phyloP scores from a whole-genome alignment of 345 rosid species.

The Eucalyptus camaldulensis region DNA sequence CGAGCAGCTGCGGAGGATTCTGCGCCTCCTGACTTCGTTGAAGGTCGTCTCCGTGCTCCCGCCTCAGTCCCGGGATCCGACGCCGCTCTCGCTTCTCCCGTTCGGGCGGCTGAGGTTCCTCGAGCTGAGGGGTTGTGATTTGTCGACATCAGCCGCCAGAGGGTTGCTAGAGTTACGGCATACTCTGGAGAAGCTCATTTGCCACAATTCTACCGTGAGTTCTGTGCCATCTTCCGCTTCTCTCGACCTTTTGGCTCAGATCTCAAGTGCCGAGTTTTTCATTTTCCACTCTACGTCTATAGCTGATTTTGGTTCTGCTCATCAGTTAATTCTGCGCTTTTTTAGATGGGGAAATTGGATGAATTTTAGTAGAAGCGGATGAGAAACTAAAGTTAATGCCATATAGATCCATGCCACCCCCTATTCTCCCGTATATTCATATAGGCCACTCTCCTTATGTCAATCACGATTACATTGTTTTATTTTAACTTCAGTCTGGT shows the following conservation, averaged over 20 bases:
- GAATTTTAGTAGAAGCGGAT: background rate
- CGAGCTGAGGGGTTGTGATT: slow-evolving; percentile 90
- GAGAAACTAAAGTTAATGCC: background rate
- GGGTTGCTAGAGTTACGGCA: slow-evolving; percentile 84
- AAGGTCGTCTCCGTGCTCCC: slow-evolving; percentile 81
- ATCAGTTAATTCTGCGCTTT: background rate
- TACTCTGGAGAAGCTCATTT: slow-evolving; percentile 82
- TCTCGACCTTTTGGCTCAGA: background rate
- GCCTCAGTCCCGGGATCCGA: slow-evolving; percentile 73
- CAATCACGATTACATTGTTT: background rate
- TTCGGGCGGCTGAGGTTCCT: slow-evolving; percentile 63
- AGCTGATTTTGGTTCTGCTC: background rate
- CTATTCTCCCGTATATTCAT: background rate
- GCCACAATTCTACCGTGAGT: slow-evolving; percentile 96
- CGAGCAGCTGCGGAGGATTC: slow-evolving; percentile 88
- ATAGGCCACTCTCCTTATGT: background rate
- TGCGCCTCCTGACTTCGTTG: slow-evolving; percentile 63
- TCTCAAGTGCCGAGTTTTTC: background rate
- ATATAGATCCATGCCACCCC: background rate
- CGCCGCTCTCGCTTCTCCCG: slow-evolving; percentile 79
- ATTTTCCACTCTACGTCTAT: background rate
- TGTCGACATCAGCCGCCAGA: slow-evolving; percentile 84
- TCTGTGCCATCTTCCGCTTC: background rate
- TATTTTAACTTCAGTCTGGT: background rate
- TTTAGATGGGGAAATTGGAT: background rate